These are phyloP conservation scores for Fusarium heterosporum DNA, from an alignment of 2,329 filamentous ascomycete species.

Conservation along the genomic window DNA sequence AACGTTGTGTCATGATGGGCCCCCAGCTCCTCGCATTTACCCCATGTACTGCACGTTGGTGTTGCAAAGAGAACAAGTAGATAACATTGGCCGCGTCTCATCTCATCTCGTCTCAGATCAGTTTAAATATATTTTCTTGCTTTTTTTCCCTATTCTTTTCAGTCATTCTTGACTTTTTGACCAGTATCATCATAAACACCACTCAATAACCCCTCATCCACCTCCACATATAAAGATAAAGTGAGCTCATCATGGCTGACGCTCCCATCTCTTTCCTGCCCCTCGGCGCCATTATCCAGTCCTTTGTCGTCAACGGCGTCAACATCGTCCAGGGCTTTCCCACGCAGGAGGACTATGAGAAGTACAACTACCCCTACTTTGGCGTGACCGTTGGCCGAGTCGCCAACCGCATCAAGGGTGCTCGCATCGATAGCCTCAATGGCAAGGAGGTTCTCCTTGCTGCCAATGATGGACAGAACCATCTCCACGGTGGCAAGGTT, in stretches of 20 bases:
- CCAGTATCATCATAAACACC: conserved; percentile 21
- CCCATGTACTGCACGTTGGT: conserved; percentile 14
- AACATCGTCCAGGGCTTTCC: conserved; percentile 94
- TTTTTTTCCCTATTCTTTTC: conserved; percentile 15
- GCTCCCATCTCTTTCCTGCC: conserved; percentile 75
- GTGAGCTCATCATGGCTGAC: conserved; percentile 55
- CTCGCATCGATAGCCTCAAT: conserved; percentile 79
- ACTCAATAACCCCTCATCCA: conserved; percentile 6
- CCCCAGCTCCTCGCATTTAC: conserved; percentile 41
- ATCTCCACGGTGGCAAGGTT: conserved; percentile 75
- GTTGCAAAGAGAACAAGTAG: conserved; percentile 18
- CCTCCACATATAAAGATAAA: conserved; percentile 8
- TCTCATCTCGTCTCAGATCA: conserved; percentile 24
- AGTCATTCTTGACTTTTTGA: neutral
- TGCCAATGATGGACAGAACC: conserved; percentile 82
- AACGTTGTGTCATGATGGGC: conserved; percentile 43
- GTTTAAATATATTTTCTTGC: neutral
- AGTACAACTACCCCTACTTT: conserved; percentile 83
- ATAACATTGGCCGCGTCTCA: conserved; percentile 35
- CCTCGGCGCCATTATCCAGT: conserved; percentile 82
- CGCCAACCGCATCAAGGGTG: conserved; percentile 83
- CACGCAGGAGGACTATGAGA: conserved; percentile 77
- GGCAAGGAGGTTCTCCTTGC: conserved; percentile 74
- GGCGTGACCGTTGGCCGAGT: conserved; percentile 91
- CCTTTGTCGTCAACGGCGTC: conserved; percentile 78